Evolutionary conservation across 805 yeast genomes (phyloP).

Genomic region (Kurtzmaniella fragi): DNA sequence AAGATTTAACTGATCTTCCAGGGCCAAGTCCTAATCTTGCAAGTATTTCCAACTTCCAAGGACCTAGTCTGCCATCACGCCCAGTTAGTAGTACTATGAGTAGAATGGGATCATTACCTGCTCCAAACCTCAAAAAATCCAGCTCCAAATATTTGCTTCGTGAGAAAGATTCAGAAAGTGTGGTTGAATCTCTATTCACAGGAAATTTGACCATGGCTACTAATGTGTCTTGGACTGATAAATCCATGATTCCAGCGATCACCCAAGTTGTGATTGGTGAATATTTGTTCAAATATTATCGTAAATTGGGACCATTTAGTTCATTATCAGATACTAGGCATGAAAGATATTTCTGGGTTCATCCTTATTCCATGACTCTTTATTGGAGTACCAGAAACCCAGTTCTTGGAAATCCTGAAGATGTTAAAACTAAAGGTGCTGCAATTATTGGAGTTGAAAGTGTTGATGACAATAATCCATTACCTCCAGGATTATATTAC

Average conservation of each 20-base stretch:
- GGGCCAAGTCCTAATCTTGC: constrained; percentile 11
- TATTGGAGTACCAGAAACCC: constrained; percentile 89
- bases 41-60: constrained; percentile 8
- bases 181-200: constrained; percentile 26
- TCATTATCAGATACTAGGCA: constrained; percentile 77
- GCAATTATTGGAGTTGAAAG: constrained; percentile 77
- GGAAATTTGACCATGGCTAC: constrained; percentile 48
- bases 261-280: constrained; percentile 95
- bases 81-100: constrained; percentile 10
- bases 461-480: constrained; percentile 78
- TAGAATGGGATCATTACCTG: constrained; percentile 5
- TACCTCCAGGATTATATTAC: constrained; percentile 84
- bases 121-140: constrained; percentile 6
- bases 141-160: constrained; percentile 26
- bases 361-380: constrained; percentile 85
- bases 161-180: constrained; percentile 21
- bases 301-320: constrained; percentile 70
- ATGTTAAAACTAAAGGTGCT: constrained; percentile 67
- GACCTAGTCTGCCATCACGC: neutral
- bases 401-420: constrained; percentile 60
- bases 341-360: constrained; percentile 93
- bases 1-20: constrained; percentile 14
- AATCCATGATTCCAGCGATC: constrained; percentile 74
- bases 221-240: constrained; percentile 59
- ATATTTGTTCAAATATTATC: constrained; percentile 77